These are phyloP conservation scores for Trametes cinnabarina DNA, from an alignment of 768 basidiomycete genomes.

Conservation along the genomic window DNA sequence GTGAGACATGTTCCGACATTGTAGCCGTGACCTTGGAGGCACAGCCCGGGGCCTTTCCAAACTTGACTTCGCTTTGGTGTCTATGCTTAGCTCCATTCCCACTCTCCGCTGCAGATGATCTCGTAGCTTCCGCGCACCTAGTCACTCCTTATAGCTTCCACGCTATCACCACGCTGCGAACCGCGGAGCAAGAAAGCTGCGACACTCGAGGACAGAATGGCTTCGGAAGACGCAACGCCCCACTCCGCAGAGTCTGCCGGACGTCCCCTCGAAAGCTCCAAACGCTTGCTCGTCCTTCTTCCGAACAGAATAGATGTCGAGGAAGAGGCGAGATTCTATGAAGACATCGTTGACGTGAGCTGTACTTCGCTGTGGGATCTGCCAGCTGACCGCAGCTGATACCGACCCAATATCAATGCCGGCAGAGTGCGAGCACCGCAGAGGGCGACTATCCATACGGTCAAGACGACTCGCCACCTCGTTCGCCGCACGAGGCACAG, in stretches of 20 bases:
- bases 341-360: conserved; percentile 54
- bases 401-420: background rate
- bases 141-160: conserved; percentile 6
- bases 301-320: conserved; percentile 62
- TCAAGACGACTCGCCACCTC: conserved; percentile 7
- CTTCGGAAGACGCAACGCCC: background rate
- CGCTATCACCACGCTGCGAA: background rate
- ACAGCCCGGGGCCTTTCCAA: background rate
- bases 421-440: conserved; percentile 12
- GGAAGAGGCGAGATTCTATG: conserved; percentile 65
- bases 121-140: conserved; percentile 3
- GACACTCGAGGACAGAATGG: background rate
- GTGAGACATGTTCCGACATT: background rate
- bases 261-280: conserved; percentile 40
- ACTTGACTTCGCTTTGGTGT: background rate
- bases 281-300: conserved; percentile 51
- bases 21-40: background rate
- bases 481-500: conserved; percentile 29
- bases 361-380: background rate
- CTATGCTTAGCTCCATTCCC: conserved; percentile 1
- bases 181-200: background rate
- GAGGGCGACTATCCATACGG: conserved; percentile 13
- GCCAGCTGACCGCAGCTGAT: conserved; percentile 7
- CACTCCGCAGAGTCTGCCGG: conserved; percentile 8
- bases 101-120: conserved; percentile 8